Evolutionary conservation across 192 early-diverging fungal genomes (phyloP).

Genomic region (Backusella westeae): DNA sequence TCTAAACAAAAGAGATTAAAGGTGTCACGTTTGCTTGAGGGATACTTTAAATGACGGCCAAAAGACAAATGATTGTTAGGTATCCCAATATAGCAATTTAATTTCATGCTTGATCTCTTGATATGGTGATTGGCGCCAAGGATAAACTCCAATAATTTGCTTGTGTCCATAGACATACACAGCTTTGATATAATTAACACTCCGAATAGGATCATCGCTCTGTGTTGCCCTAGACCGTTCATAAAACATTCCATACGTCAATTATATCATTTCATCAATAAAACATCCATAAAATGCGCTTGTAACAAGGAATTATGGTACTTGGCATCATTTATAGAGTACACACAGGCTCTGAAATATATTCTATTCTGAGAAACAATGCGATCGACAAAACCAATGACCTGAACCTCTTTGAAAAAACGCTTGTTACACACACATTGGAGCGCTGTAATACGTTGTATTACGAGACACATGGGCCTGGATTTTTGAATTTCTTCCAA

Average conservation of each 20-base stretch:
- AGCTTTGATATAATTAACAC: background rate
- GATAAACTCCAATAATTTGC: background rate
- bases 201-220: background rate
- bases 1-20: slow-evolving; percentile 1
- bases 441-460: background rate
- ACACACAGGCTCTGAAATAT: background rate
- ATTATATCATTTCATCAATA: background rate
- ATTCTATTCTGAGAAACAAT: background rate
- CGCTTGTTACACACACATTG: background rate
- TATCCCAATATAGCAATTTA: background rate
- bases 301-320: background rate
- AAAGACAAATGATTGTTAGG: background rate
- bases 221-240: slow-evolving; percentile 3
- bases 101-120: slow-evolving; percentile 4
- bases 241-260: background rate
- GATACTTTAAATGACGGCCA: background rate
- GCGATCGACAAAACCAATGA: background rate
- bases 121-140: background rate
- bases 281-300: background rate
- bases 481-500: background rate
- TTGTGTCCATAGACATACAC: background rate
- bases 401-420: background rate
- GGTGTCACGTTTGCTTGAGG: background rate
- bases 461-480: background rate
- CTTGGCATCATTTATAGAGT: background rate